Conservation (phyloP, 441 rosid species). For the Aleurites moluccanus region DNA sequence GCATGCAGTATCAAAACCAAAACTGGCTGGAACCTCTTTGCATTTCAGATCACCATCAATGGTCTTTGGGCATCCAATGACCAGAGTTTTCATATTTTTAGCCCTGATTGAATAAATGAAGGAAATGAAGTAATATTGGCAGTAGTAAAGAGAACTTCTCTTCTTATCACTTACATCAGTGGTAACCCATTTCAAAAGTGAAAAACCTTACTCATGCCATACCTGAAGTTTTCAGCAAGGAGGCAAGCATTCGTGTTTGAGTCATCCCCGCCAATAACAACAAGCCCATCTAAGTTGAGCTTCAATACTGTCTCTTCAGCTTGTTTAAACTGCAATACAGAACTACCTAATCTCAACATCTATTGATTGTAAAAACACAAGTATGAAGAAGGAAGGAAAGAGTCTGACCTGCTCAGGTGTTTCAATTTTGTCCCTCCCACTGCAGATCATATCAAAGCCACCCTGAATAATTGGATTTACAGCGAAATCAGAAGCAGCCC, state of each 20-base stretch:
- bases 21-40: slow-evolving; percentile 97
- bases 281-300: slow-evolving; percentile 91
- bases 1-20: slow-evolving; percentile 99
- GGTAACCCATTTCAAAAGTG: background rate
- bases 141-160: background rate
- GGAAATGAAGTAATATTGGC: slow-evolving; percentile 9
- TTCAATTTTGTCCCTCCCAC: slow-evolving; percentile 99
- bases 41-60: slow-evolving; percentile 98
- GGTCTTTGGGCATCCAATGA: slow-evolving; percentile 99
- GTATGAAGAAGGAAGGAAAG: background rate
- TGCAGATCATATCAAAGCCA: slow-evolving; percentile 99
- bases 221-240: slow-evolving; percentile 98
- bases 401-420: slow-evolving; percentile 88
- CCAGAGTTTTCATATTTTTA: slow-evolving; percentile 81
- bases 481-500: background rate
- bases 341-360: slow-evolving; percentile 15
- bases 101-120: slow-evolving; percentile 41
- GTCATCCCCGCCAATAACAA: slow-evolving; percentile 99
- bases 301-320: slow-evolving; percentile 88
- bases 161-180: slow-evolving; percentile 1
- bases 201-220: background rate
- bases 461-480: slow-evolving; percentile 49
- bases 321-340: slow-evolving; percentile 77
- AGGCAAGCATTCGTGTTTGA: slow-evolving; percentile 99
- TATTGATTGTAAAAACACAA: background rate